Evolutionary conservation across 1,139 yeast genomes (phyloP).

Genomic region (Kodamaea alishanica): DNA sequence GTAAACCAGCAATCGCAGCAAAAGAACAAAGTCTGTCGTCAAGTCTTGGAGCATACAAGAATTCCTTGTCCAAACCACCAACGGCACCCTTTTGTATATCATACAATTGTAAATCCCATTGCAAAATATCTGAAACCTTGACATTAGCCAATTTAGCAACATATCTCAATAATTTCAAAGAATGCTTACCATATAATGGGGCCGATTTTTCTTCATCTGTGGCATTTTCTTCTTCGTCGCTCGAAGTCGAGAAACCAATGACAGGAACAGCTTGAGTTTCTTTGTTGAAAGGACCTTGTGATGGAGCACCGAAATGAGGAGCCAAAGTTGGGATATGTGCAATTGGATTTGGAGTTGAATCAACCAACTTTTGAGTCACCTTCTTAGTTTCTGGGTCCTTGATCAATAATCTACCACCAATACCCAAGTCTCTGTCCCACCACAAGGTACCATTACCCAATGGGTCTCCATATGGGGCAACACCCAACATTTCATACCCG

Average conservation of each 20-base stretch:
- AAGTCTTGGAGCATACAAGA: conserved; percentile 60
- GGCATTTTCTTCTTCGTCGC: conserved; percentile 29
- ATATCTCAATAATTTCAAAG: conserved; percentile 52
- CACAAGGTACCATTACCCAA: conserved; percentile 41
- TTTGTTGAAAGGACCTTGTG: conserved; percentile 51
- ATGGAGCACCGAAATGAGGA: conserved; percentile 56
- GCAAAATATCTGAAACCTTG: conserved; percentile 50
- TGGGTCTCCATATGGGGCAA: conserved; percentile 65
- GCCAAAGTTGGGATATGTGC: conserved; percentile 65
- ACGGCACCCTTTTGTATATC: conserved; percentile 61
- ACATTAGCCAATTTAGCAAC: conserved; percentile 48
- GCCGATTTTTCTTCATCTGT: conserved; percentile 59
- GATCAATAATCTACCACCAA: conserved; percentile 59
- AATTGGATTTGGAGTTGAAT: conserved; percentile 59
- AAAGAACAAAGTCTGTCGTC: conserved; percentile 67
- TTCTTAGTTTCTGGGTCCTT: conserved; percentile 27
- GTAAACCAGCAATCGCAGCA: conserved; percentile 51
- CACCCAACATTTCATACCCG: conserved; percentile 62
- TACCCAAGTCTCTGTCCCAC: conserved; percentile 67
- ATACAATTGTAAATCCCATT: conserved; percentile 58
- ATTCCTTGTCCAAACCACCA: conserved; percentile 61
- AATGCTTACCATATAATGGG: conserved; percentile 61
- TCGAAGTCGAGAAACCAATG: conserved; percentile 39
- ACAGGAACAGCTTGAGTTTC: conserved; percentile 66
- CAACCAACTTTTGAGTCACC: conserved; percentile 43